These are phyloP conservation scores for Penicillium desertorum DNA, from an alignment of 495 filamentous ascomycete genomes.

Conservation along the genomic window DNA sequence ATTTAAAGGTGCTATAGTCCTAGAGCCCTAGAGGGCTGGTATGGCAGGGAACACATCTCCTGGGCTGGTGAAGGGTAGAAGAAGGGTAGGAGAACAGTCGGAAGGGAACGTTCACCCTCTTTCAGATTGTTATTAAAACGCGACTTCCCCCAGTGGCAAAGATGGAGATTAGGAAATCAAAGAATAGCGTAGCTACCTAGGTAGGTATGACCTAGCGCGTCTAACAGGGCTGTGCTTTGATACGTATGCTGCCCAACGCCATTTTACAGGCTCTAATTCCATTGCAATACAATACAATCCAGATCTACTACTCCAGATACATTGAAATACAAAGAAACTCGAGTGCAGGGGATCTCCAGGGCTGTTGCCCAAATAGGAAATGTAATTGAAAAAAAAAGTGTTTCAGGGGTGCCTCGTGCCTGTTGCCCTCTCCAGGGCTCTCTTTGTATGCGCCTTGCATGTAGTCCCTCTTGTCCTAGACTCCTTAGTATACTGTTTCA, in stretches of 20 bases:
- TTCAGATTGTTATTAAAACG: slow-evolving; percentile 12
- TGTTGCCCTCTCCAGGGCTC: background rate
- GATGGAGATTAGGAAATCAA: background rate
- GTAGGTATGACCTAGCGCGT: background rate
- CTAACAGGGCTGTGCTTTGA: background rate
- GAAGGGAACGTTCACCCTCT: slow-evolving; percentile 8
- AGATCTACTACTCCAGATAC: background rate
- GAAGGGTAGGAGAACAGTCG: slow-evolving; percentile 9
- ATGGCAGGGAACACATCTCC: slow-evolving; percentile 6
- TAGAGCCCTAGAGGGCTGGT: slow-evolving; percentile 7
- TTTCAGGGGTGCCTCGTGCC: slow-evolving; percentile 28
- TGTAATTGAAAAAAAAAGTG: slow-evolving; percentile 21
- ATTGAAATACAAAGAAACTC: background rate
- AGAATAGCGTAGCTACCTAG: background rate
- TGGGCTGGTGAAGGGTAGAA: slow-evolving; percentile 14
- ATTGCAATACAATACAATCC: slow-evolving; percentile 5
- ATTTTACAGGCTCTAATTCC: background rate
- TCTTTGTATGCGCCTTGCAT: slow-evolving; percentile 8
- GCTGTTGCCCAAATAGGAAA: slow-evolving; percentile 18
- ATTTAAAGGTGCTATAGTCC: background rate
- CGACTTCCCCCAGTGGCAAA: slow-evolving; percentile 1
- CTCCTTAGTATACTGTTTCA: slow-evolving; percentile 25
- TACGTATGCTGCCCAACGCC: background rate
- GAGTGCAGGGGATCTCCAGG: background rate
- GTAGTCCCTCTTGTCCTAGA: slow-evolving; percentile 17